Evolutionary conservation across 345 rosid genomes (phyloP), one percentile per base, ranked within the genome.

Genomic region (Gossypium mustelinum): DNA sequence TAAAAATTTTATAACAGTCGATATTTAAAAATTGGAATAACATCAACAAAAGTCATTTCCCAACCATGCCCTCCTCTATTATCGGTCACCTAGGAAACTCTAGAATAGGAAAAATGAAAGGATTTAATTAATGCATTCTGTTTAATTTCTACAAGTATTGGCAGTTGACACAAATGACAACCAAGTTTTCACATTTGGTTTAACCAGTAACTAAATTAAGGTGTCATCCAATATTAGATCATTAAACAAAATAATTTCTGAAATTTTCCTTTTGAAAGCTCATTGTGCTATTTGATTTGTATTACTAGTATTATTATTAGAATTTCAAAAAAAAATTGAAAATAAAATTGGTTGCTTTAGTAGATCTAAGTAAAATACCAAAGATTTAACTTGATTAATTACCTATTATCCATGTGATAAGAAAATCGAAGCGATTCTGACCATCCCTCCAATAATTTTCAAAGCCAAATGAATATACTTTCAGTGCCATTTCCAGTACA

Each of bases 391-490:
- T 61, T 62, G 48, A 60, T 59, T 24, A 69, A 16, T 85, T 85
- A 95, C 97, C 99, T 80, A 95, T 93, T 77, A 93, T 76, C 94
- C 87, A 89, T 54, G 99, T 93, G 79, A 95, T 81, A 68, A 90
- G 65, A 86, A 95, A 95, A 84, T 95, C 99, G 79, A 95, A 95
- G 71, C 92, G 90, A 77, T 95, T 95, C 83, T 90, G 92, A 73
- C 98, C 97, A 78, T 91, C 98, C 77, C 91, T 91, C 99, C 98
- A 95, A 66, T 93, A 95, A 77, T 95, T 95, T 75, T 77, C 85
- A 54, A 95, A 95, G 75, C 99, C 98, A 62, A 73, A 91, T 25
- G 99, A 79, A 81, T 90, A 95, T 56, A 93, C 82, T 82, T 95
- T 95, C 61, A 95, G 81, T 71, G 91, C 93, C 99, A 93, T 95